Evolutionary conservation across 305 asterid species (phyloP), one percentile per base, ranked within the genome.

Genomic region (Fraxinus platypoda): DNA sequence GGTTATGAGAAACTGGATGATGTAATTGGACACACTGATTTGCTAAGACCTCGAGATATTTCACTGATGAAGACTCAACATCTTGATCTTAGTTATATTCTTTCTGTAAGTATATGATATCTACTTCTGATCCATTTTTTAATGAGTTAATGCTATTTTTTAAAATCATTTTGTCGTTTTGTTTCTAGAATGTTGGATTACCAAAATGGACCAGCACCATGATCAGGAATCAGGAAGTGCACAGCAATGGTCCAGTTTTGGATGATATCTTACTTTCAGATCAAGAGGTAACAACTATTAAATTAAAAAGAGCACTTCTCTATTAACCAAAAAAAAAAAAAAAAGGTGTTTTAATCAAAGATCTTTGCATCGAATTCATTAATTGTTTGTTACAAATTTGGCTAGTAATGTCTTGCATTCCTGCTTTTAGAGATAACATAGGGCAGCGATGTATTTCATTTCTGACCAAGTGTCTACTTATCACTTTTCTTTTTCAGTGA

Each of bases 1-100:
- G 99, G 99, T 70, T 96, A 91, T 80, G 98, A 96, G 88, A 96
- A 94, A 81, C 96, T 96, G 74, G 99, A 96, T 82, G 98, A 96
- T 71, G 38, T 96, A 84, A 92, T 96, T 84, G 98, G 99, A 84
- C 96, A 81, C 89, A 91, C 97, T 0, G 97, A 96, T 77, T 87
- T 96, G 75, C 88, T 96, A 78, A 91, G 87, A 85, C 91, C 93
- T 72, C 93, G 99, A 31, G 99, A 94, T 79, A 87, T 96, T 79
- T 94, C 99, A 82, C 84, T 96, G 83, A 80, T 93, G 93, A 96
- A 96, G 89, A 96, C 99, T 86, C 99, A 93, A 62, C 98, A 96
- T 91, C 92, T 94, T 81, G 98, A 96, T 84, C 98, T 96, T 78
- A 83, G 93, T 81, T 88, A 86, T 81, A 77, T 96, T 74, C 95